A percentile compares a stretch with the other conserved stretches of the same genome.
phyloP scores from a whole-genome alignment of 1,284 basidiomycete species.

The Ceratobasidium sp. region DNA sequence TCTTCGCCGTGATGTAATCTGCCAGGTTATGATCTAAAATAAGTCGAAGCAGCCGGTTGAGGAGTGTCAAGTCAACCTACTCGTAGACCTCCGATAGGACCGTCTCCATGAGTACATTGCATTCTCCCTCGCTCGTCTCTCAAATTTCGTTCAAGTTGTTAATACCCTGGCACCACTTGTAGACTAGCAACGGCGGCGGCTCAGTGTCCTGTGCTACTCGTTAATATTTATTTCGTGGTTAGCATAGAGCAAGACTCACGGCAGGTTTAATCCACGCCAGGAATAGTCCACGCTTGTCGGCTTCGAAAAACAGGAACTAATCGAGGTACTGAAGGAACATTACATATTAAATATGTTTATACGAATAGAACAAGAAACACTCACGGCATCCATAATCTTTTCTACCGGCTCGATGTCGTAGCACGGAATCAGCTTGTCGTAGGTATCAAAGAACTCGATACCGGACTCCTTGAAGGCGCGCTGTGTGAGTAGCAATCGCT shows the following conservation, averaged over 20 bases:
- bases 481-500: slow-evolving; percentile 93
- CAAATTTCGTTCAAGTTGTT: slow-evolving; percentile 95
- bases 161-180: slow-evolving; percentile 97
- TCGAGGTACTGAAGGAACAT: slow-evolving; percentile 77
- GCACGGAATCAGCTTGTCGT: slow-evolving; percentile 97
- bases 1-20: slow-evolving; percentile 98
- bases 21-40: slow-evolving; percentile 98
- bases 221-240: background rate
- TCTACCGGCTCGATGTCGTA: slow-evolving; percentile 99
- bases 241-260: background rate
- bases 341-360: slow-evolving; percentile 49
- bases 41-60: slow-evolving; percentile 92
- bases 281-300: slow-evolving; percentile 97
- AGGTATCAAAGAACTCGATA: slow-evolving; percentile 94
- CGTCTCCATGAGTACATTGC: slow-evolving; percentile 97
- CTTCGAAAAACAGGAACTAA: slow-evolving; percentile 81
- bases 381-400: slow-evolving; percentile 95
- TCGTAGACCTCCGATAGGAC: slow-evolving; percentile 96
- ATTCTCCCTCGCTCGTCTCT: slow-evolving; percentile 97
- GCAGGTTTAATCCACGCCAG: slow-evolving; percentile 98
- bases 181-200: slow-evolving; percentile 94
- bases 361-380: slow-evolving; percentile 53
- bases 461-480: slow-evolving; percentile 97
- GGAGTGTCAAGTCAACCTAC: slow-evolving; percentile 94
- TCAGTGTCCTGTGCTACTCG: slow-evolving; percentile 80